A percentile compares a stretch with the other conserved stretches of the same genome.
Evolutionary conservation across 495 filamentous ascomycete species (phyloP).

Genomic region (Mytilinidion resinicola): DNA sequence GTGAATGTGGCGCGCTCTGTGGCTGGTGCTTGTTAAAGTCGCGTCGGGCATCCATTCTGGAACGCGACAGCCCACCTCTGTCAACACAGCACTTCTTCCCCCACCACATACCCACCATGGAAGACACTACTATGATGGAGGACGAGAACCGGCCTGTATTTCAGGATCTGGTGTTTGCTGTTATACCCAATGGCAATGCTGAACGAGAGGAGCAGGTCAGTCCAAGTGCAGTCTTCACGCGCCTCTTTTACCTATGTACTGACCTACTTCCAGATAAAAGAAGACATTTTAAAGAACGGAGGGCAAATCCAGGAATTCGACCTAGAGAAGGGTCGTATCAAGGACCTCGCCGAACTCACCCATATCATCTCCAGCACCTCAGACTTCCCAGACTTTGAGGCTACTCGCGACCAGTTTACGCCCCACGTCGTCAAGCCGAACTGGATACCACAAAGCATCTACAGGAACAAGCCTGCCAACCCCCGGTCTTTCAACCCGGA

Average conservation of each 20-base stretch:
- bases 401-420: constrained; percentile 63
- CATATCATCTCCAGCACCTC: constrained; percentile 80
- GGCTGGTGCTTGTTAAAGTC: too few species aligned
- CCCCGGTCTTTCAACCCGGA: constrained; percentile 84
- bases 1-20: too few species aligned
- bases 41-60: too few species aligned
- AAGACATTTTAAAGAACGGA: constrained; percentile 11
- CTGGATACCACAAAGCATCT: constrained; percentile 68
- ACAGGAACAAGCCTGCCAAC: constrained; percentile 64
- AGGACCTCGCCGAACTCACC: constrained; percentile 57
- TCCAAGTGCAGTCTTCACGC: not conserved
- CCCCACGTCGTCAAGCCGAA: constrained; percentile 69
- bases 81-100: too few species aligned
- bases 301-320: constrained; percentile 13
- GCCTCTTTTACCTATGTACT: not conserved
- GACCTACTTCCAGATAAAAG: constrained; percentile 4
- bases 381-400: constrained; percentile 78
- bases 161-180: constrained; percentile 11
- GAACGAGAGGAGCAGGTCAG: too few species aligned
- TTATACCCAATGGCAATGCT: constrained; percentile 11
- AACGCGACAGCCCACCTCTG: too few species aligned
- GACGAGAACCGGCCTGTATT: constrained; percentile 14
- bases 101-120: constrained; percentile 9
- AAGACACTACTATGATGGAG: constrained; percentile 19
- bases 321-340: constrained; percentile 19